Evolutionary conservation across 179 eudicot genomes (phyloP).

Genomic region (Beta macrorhiza): DNA sequence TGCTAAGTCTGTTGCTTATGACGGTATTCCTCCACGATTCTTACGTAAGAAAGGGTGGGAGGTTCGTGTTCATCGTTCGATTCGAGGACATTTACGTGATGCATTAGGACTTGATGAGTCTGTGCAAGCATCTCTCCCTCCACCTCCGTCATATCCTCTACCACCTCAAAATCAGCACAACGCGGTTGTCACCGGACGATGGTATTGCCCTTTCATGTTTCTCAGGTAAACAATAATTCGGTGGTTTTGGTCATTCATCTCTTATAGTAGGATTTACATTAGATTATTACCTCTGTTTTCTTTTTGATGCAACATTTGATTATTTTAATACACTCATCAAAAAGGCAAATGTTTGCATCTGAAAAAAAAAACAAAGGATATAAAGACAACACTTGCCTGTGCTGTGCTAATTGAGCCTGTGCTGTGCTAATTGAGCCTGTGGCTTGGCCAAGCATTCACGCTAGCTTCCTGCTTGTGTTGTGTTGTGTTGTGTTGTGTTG

Average conservation of each 20-base stretch:
- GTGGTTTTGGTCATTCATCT: not conserved
- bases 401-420: no score
- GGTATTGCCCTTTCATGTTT: constrained; percentile 70
- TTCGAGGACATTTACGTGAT: constrained; percentile 30
- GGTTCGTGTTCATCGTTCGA: constrained; percentile 36
- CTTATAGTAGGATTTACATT: no score
- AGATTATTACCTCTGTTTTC: no score
- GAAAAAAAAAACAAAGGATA: no score
- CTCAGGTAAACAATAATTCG: constrained; percentile 32
- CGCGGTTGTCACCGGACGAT: constrained; percentile 36
- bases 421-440: no score
- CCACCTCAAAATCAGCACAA: constrained; percentile 31
- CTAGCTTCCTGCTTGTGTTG: no score
- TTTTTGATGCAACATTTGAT: no score
- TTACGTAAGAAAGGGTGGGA: constrained; percentile 70
- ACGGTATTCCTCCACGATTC: constrained; percentile 73
- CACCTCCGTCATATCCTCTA: constrained; percentile 36
- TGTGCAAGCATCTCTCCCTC: constrained; percentile 40
- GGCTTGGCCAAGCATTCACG: no score
- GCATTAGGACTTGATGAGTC: constrained; percentile 40
- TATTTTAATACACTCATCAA: no score
- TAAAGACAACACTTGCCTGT: no score
- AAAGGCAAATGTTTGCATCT: no score
- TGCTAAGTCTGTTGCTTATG: constrained; percentile 65
- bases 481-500: no score